A percentile compares a stretch with the other conserved stretches of the same genome.
phyloP scores from a whole-genome alignment of 2,329 filamentous ascomycete species.

The Microsporum canis region DNA sequence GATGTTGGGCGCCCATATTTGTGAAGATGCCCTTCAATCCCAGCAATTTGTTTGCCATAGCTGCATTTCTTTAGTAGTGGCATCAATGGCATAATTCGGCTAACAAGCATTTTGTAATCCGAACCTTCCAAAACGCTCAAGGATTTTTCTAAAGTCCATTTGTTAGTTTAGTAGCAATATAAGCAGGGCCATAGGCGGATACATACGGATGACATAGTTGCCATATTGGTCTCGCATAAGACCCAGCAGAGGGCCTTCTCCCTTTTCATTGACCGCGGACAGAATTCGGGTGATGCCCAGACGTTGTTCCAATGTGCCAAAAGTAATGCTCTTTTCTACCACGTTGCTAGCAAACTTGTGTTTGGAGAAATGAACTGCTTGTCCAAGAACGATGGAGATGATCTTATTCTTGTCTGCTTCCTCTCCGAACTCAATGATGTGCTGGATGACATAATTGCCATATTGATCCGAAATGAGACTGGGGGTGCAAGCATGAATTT shows the following conservation, averaged over 20 bases:
- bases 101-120: constrained; percentile 50
- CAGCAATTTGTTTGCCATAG: constrained; percentile 54
- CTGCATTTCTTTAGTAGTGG: constrained; percentile 51
- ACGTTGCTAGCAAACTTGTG: constrained; percentile 97
- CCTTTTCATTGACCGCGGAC: constrained; percentile 49
- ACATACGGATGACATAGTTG: constrained; percentile 94
- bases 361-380: constrained; percentile 68
- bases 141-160: constrained; percentile 57
- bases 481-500: constrained; percentile 62
- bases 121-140: constrained; percentile 50
- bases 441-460: constrained; percentile 93
- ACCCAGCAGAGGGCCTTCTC: constrained; percentile 57
- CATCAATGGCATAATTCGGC: constrained; percentile 54
- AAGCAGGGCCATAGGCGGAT: not conserved
- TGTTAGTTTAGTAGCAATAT: not conserved
- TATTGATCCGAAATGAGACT: constrained; percentile 75
- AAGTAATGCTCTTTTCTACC: constrained; percentile 80
- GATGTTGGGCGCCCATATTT: not conserved
- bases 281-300: constrained; percentile 56
- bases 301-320: constrained; percentile 58
- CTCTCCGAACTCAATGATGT: constrained; percentile 71
- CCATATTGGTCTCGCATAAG: constrained; percentile 86
- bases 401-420: constrained; percentile 61
- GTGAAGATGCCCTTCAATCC: constrained; percentile 43
- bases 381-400: constrained; percentile 59